These are phyloP conservation scores for Globisporangium perplexum DNA, from an alignment of 352 stramenopile species.

Conservation along the genomic window DNA sequence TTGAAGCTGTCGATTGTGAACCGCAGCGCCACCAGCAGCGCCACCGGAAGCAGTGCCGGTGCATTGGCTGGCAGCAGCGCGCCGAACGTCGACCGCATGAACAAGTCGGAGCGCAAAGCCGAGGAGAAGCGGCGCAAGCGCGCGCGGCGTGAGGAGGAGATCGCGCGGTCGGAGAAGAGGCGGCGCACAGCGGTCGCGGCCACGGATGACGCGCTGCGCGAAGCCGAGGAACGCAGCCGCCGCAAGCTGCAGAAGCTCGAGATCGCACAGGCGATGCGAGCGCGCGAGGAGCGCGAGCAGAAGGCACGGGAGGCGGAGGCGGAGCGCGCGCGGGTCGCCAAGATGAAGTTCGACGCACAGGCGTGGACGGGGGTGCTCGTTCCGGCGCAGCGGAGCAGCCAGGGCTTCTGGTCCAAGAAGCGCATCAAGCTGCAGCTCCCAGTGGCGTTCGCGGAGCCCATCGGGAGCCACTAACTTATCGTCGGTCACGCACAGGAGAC, in stretches of 20 bases:
- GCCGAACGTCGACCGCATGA: constrained; percentile 65
- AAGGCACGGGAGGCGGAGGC: constrained; percentile 41
- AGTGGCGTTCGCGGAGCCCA: constrained; percentile 26
- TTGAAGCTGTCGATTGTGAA: constrained; percentile 67
- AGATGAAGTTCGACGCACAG: constrained; percentile 62
- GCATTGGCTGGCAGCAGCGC: constrained; percentile 8
- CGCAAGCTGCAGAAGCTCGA: constrained; percentile 63
- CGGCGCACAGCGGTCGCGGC: constrained; percentile 68
- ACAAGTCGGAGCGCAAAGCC: constrained; percentile 80
- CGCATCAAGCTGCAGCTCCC: constrained; percentile 51
- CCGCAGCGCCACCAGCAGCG: constrained; percentile 10
- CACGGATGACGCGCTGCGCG: constrained; percentile 73
- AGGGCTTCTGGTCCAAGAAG: constrained; percentile 57
- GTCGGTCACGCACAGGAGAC: too few relatives aligned
- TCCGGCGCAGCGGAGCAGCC: constrained; percentile 18
- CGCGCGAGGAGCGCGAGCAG: constrained; percentile 58
- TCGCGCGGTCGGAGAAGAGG: constrained; percentile 69
- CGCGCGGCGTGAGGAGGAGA: constrained; percentile 64
- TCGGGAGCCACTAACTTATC: constrained; percentile 12
- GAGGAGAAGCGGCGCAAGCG: constrained; percentile 82
- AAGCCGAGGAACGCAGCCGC: constrained; percentile 70
- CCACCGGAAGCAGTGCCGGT: neutral
- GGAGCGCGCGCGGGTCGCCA: constrained; percentile 27
- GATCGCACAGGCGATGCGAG: constrained; percentile 50
- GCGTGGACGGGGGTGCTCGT: constrained; percentile 50